Evolutionary conservation across 768 basidiomycete genomes (phyloP), one percentile per base, ranked within the genome.

Genomic region (Porphyrellus cyaneotinctus): DNA sequence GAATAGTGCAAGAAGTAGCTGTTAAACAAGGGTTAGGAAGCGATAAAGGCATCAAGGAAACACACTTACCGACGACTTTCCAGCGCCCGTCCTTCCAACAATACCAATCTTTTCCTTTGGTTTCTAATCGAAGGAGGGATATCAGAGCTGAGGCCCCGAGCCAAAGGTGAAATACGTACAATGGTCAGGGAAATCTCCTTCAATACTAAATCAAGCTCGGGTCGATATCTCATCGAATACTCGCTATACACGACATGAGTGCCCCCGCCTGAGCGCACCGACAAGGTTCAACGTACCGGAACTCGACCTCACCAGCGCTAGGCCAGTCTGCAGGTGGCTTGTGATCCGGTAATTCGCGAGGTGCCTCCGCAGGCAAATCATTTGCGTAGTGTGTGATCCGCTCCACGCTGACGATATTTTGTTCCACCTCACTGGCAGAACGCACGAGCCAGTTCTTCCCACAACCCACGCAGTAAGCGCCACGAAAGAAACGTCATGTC

Each of bases 71-170:
- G 87, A 85, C 33, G 86, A 88, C 70, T 89, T 89, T 55, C 88
- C 80, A 64, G 85, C 78, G 18, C 90, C 94, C 6, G 94, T 95
- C 55, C 89, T 70, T 4, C 89, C 90, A 67, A 86, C 82, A 6
- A 97, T 84, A n/a, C 95, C 95, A 41, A 95, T 81, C 69, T 94
- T 95, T 66, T 95, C 89, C 42, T 78, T 82, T 0, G 88, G 75
- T 60, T 82, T 75, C 87, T 88, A 30, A 35, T n/a, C n/a, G 41
- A 20, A 11, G n/a, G 7, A 11, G n/a, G 7, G 17, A 50, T 53
- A 44, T 67, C 30, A 58, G 43, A 11, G 22, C 15, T 7, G 48
- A 33, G 35, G 15, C 13, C 12, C 31, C 18, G 2, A 13, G n/a
- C 11, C 26, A 7, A 14, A 1, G 2, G 13, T 15, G 36, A 11